These are phyloP conservation scores for Phytophthora tubulina DNA, from an alignment of 352 stramenopile genomes.

Conservation along the genomic window DNA sequence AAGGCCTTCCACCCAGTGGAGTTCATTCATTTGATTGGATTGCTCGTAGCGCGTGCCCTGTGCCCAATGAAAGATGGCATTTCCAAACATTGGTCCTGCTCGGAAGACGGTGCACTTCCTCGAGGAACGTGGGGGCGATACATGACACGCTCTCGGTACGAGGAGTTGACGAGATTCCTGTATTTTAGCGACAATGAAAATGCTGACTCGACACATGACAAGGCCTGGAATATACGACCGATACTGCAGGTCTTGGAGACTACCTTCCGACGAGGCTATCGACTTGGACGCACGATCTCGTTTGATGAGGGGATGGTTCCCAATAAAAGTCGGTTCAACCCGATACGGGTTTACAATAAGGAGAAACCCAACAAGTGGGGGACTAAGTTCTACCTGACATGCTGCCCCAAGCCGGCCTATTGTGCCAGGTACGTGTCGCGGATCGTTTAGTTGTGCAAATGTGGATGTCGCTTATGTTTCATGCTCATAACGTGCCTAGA, in stretches of 20 bases:
- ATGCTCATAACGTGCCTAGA: slow-evolving; percentile 7
- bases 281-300: slow-evolving; percentile 6
- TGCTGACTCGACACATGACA: not conserved
- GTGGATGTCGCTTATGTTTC: not conserved
- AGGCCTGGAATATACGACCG: slow-evolving; percentile 28
- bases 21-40: too few relatives aligned
- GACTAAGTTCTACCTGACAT: slow-evolving; percentile 15
- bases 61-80: too few relatives aligned
- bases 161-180: slow-evolving; percentile 15
- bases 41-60: too few relatives aligned
- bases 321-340: slow-evolving; percentile 22
- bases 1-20: too few relatives aligned
- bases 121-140: slow-evolving; percentile 22
- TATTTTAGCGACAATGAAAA: slow-evolving; percentile 33
- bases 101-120: slow-evolving; percentile 14
- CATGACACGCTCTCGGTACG: slow-evolving; percentile 18
- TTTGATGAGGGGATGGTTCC: slow-evolving; percentile 32
- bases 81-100: slow-evolving; percentile 23
- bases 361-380: slow-evolving; percentile 27
- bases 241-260: slow-evolving; percentile 26
- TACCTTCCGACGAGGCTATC: slow-evolving; percentile 25
- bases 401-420: slow-evolving; percentile 21
- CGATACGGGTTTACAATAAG: slow-evolving; percentile 29
- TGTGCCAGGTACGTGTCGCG: slow-evolving; percentile 11
- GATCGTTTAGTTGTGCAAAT: not conserved